Percentiles rank a stretch among this genome's conserved stretches.
These are phyloP conservation scores for Porphyrellus sp. DNA, from an alignment of 1,284 basidiomycete species.

Conservation along the genomic window DNA sequence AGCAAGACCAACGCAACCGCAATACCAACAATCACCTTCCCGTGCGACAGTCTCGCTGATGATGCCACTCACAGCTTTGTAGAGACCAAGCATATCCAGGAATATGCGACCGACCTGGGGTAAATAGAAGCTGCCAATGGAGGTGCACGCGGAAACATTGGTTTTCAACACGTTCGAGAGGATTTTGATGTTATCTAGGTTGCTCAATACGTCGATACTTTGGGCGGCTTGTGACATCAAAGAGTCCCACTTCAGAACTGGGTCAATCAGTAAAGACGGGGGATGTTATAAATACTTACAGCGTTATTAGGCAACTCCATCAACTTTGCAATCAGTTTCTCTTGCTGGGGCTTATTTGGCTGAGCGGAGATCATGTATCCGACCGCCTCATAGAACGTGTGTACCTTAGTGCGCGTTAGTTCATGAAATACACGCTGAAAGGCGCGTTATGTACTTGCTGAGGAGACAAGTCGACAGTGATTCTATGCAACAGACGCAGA, in stretches of 20 bases:
- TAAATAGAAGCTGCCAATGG: conserved; percentile 95
- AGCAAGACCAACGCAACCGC: background rate
- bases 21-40: conserved; percentile 57
- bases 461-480: conserved; percentile 93
- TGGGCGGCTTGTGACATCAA: conserved; percentile 95
- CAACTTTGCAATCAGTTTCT: conserved; percentile 90
- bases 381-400: conserved; percentile 97
- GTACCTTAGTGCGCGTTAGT: conserved; percentile 54
- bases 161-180: conserved; percentile 97
- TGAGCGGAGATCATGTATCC: conserved; percentile 99
- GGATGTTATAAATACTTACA: conserved; percentile 45
- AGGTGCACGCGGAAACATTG: conserved; percentile 96
- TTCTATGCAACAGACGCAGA: conserved; percentile 85
- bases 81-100: conserved; percentile 97
- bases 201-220: conserved; percentile 90
- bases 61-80: conserved; percentile 97
- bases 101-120: conserved; percentile 97
- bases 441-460: conserved; percentile 63
- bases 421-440: background rate
- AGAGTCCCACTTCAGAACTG: conserved; percentile 79
- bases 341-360: conserved; percentile 95
- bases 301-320: conserved; percentile 99
- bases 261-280: conserved; percentile 7
- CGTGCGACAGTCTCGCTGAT: conserved; percentile 91
- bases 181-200: conserved; percentile 95